A percentile compares a stretch with the other conserved stretches of the same genome.
These are phyloP conservation scores for Forsythia suspensa DNA, from an alignment of 257 asterid species.

Conservation along the genomic window DNA sequence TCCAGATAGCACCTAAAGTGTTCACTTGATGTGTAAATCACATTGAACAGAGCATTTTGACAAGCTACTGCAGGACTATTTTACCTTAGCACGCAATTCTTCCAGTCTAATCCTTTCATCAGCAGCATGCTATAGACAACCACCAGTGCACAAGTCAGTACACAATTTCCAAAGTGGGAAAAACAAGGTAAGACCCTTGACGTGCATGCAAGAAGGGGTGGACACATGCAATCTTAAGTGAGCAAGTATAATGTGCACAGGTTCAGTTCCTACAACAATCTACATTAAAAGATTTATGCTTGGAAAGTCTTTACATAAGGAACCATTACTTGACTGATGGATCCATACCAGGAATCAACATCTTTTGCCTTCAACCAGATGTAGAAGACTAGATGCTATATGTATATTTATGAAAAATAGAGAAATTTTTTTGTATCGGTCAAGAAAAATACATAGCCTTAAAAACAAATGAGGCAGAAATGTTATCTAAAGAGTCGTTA, in stretches of 20 bases:
- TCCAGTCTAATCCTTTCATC: slow-evolving; percentile 97
- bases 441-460: slow-evolving; percentile 9
- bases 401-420: slow-evolving; percentile 1
- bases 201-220: not conserved
- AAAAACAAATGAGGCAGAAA: slow-evolving; percentile 3
- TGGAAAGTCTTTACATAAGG: not conserved
- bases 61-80: slow-evolving; percentile 15
- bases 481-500: not conserved
- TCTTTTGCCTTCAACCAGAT: slow-evolving; percentile 13
- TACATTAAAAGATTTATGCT: not conserved
- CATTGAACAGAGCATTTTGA: slow-evolving; percentile 10
- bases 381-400: not conserved
- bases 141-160: slow-evolving; percentile 26
- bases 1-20: slow-evolving; percentile 76
- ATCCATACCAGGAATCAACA: not conserved
- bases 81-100: slow-evolving; percentile 84
- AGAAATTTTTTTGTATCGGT: slow-evolving; percentile 1
- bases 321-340: not conserved
- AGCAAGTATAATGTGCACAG: not conserved
- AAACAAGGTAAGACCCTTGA: slow-evolving; percentile 13
- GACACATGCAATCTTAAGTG: not conserved
- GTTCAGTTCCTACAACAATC: not conserved
- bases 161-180: slow-evolving; percentile 15
- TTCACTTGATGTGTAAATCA: slow-evolving; percentile 24
- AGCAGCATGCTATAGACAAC: slow-evolving; percentile 86